A percentile compares a stretch with the other conserved stretches of the same genome.
Evolutionary conservation across 1,139 yeast species (phyloP).

Genomic region (Protomyces lactucae-debilis): DNA sequence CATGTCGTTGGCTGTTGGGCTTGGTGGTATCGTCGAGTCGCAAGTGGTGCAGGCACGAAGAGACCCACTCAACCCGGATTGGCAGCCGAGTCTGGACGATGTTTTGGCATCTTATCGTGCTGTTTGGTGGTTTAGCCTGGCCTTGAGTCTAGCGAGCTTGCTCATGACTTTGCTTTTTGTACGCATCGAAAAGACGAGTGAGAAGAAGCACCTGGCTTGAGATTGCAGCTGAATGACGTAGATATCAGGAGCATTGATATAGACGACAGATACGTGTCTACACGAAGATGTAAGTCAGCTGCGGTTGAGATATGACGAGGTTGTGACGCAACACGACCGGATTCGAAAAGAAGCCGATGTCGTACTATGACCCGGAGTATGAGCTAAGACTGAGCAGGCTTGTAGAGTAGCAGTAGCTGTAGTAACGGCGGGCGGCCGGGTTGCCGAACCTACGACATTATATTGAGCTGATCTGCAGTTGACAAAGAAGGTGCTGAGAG

Average conservation of each 20-base stretch:
- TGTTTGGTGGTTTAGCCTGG: conserved; percentile 46
- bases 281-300: background rate
- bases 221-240: background rate
- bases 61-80: background rate
- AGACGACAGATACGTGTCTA: too few species aligned
- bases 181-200: conserved; percentile 1
- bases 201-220: conserved; percentile 6
- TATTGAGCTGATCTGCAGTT: too few species aligned
- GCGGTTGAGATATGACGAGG: background rate
- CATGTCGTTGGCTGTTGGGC: conserved; percentile 58
- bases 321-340: background rate
- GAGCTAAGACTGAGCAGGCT: background rate
- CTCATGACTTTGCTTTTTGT: background rate
- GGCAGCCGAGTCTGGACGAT: conserved; percentile 31
- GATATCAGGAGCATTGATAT: background rate
- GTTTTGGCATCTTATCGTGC: conserved; percentile 44
- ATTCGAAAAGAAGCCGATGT: too few species aligned
- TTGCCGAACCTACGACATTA: too few species aligned
- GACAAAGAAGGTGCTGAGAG: too few species aligned
- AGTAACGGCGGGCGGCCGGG: too few species aligned
- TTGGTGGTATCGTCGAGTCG: conserved; percentile 58
- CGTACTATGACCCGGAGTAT: background rate
- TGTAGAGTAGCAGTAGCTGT: background rate
- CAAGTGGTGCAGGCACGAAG: conserved; percentile 42
- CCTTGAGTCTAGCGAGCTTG: background rate